Percentiles rank a stretch among this genome's conserved stretches.
Evolutionary conservation across 148 eudicot species (phyloP).

Genomic region (Rhododendron kiyosumense): DNA sequence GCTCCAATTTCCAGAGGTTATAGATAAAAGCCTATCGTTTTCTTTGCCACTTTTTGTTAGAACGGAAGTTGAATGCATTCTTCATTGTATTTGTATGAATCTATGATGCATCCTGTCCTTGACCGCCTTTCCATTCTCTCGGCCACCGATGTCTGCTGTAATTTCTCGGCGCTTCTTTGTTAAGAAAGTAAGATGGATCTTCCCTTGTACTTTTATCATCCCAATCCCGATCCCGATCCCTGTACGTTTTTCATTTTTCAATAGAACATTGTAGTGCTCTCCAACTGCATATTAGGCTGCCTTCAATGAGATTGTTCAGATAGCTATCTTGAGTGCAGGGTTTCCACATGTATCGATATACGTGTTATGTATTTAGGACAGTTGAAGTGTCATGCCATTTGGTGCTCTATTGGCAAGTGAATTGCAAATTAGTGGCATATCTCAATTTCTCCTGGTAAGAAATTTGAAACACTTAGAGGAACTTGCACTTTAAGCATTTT

Average conservation of each 20-base stretch:
- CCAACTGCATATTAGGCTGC: background rate
- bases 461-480: background rate
- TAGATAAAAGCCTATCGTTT: background rate
- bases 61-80: background rate
- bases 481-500: background rate
- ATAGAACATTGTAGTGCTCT: background rate
- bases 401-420: background rate
- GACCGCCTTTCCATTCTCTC: background rate
- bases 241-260: background rate
- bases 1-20: background rate
- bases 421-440: background rate
- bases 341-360: background rate
- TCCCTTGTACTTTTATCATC: background rate
- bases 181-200: background rate
- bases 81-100: background rate
- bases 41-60: background rate
- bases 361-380: background rate
- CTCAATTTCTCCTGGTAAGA: background rate
- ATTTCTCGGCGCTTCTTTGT: background rate
- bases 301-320: background rate
- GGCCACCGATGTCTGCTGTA: background rate
- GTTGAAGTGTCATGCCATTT: background rate
- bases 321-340: constrained; percentile 1
- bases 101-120: background rate
- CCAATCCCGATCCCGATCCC: background rate